These are phyloP conservation scores for Picea glauca DNA, from an alignment of 75 land plant species.

Conservation along the genomic window DNA sequence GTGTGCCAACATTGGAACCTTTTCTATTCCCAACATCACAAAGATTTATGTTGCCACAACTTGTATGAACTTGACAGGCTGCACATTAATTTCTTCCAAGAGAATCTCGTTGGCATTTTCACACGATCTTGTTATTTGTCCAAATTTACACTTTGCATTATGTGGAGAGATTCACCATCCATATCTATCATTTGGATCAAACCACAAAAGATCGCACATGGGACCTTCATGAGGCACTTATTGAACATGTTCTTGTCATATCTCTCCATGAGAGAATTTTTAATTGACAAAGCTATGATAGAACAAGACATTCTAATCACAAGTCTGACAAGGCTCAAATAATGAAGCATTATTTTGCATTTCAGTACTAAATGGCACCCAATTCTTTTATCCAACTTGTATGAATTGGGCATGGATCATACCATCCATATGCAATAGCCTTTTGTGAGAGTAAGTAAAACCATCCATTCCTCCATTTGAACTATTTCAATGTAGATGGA, in stretches of 20 bases:
- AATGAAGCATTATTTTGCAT: no score
- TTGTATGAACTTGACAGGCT: no score
- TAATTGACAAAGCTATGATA: no score
- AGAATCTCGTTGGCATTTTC: no score
- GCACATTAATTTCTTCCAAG: no score
- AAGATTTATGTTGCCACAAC: no score
- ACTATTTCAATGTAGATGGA: slow-evolving; percentile 96
- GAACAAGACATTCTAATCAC: no score
- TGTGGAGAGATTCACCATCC: slow-evolving; percentile 95
- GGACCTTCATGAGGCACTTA: slow-evolving; percentile 96
- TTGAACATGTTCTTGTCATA: slow-evolving; percentile 23
- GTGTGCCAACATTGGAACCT: no score
- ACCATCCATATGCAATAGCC: slow-evolving; percentile 62
- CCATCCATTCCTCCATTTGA: slow-evolving; percentile 99
- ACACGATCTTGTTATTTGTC: slow-evolving; percentile 20
- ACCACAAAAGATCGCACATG: slow-evolving; percentile 94
- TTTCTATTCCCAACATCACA: no score
- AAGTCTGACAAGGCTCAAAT: no score
- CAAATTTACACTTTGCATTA: slow-evolving; percentile 76
- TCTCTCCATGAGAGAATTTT: no score
- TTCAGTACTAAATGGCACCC: slow-evolving; percentile 35
- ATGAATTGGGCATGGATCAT: slow-evolving; percentile 94
- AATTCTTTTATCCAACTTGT: slow-evolving; percentile 88
- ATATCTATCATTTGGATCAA: slow-evolving; percentile 66
- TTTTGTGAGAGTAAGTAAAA: slow-evolving; percentile 75